These are phyloP conservation scores for Bipolaris cookei DNA, from an alignment of 2,329 filamentous ascomycete genomes.

Conservation along the genomic window DNA sequence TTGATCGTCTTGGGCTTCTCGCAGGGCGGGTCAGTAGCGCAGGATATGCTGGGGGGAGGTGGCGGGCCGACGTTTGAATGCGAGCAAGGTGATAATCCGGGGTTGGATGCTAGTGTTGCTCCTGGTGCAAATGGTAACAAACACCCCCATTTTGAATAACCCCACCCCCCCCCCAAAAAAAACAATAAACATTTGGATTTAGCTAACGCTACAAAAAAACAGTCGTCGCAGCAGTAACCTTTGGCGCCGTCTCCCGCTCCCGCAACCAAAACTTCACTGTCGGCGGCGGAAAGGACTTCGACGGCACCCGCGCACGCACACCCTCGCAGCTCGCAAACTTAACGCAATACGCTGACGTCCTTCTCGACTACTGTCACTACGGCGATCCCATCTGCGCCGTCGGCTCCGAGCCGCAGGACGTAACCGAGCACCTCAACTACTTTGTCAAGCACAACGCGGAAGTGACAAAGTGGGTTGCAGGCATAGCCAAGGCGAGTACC, in stretches of 20 bases:
- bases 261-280: constrained; percentile 34
- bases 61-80: constrained; percentile 36
- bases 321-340: constrained; percentile 23
- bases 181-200: too few species aligned
- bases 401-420: constrained; percentile 59
- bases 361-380: constrained; percentile 69
- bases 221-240: constrained; percentile 37
- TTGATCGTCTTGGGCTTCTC: constrained; percentile 37
- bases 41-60: constrained; percentile 40
- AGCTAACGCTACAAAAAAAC: background rate
- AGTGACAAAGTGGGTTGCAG: constrained; percentile 26
- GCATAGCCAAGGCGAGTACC: constrained; percentile 22
- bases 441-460: constrained; percentile 46
- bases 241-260: constrained; percentile 35
- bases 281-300: constrained; percentile 28
- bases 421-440: constrained; percentile 65
- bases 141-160: too few species aligned
- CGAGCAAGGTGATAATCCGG: constrained; percentile 28
- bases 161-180: too few species aligned
- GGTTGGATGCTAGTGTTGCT: constrained; percentile 25
- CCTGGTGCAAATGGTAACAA: constrained; percentile 33
- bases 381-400: constrained; percentile 68
- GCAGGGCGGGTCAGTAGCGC: constrained; percentile 34
- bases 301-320: constrained; percentile 31
- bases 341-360: constrained; percentile 44